Evolutionary conservation across 2,329 filamentous ascomycete species (phyloP), one percentile per base, ranked within the genome.

Genomic region (Phialophora verrucosa): DNA sequence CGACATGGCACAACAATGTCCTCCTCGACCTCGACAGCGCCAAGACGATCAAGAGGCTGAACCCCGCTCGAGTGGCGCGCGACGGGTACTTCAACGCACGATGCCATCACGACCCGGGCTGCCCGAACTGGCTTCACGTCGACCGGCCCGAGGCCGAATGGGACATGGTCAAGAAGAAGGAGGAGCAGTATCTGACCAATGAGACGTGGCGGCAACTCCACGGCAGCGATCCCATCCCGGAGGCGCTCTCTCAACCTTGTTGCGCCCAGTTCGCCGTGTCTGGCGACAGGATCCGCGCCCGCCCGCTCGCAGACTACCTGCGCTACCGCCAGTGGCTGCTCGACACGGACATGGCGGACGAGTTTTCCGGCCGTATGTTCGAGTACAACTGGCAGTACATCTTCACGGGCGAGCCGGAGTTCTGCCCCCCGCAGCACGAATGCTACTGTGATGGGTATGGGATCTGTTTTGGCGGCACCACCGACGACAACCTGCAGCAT

Each of bases 311-410:
- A 8, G 85, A 86, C 66, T 90, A 90, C 70, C 72, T 85, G 17
- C 81, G 81, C 47, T 85, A 84, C 73, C 80, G 87, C 4, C 77
- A 87, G 55, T 90, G 88, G 88, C 70, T 90, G 50, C 73, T 88
- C 17, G 79, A 82, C 10, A 87, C 87, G 2, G 76, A 82, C 4
- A 74, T 87, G 59, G 80, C 80, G 4, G 86, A 89, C 73, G 81
- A 81, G 20, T 75, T 84, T 29, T 87, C 83, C 31, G 88, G 87
- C 1, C 79, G 87, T 25, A 82, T 89, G 2, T 83, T 89, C 74
- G 88, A 90, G 73, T 90, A 88, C 71, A 76, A 87, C 20, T 90
- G 88, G 88, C 88, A 90, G 74, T 82, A 87, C 75, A 80, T 83
- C 75, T 85, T 80, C 65, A 77, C 78, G 38, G 76, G 75, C 72